Base-by-base conservation (phyloP, 2,329 filamentous ascomycete species). In the Talaromyces islandicus region DNA sequence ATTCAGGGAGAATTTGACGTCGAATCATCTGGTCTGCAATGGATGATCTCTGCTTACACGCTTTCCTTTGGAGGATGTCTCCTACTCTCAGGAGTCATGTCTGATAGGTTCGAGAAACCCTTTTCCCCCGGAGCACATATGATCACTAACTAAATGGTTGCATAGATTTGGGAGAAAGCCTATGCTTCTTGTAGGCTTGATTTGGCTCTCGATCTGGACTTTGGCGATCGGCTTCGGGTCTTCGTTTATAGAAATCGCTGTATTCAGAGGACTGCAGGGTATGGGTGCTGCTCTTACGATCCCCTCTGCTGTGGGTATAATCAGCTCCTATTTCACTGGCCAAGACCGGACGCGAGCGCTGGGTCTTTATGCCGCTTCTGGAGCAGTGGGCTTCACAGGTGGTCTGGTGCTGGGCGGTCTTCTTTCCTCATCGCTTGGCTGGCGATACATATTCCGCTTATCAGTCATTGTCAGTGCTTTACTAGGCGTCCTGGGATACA, bases 261-360 rank as follows among this genome's bases (percentile, higher is more conserved):
- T 71, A 6, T 72, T 71, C 32, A 75, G 79, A n/a, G 79, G 78
- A 0, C 67, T 81, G 0, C 78, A 80, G 52, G 79, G 79, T 1
- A 71, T 80, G 10, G 78, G 77, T 0, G 70, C 78, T 1, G 77
- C 79, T 6, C 73, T 81, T 73, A 79, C 78, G 2, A 70, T 81
- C 0, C 78, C 79, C 1, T 77, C 78, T 0, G 76, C 77, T 0
- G 78, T 81, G 52, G 74, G 77, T 1, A 75, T 81, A 24, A 79
- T 81, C 56, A 74, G 68, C 54, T 79, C 67, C 21, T 76, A 76
- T 63, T 77, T 76, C 24, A 71, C 71, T 10, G 69, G 71, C 11
- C 65, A 71, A 41, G 75, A 76, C 57, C 69, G 74, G 1, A 76
- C 75, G 5, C 68, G 73, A 6, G 74, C 70, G 2, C 63, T 77